These are phyloP conservation scores for Crucihimalaya himalaica DNA, from an alignment of 345 rosid species.

Conservation along the genomic window DNA sequence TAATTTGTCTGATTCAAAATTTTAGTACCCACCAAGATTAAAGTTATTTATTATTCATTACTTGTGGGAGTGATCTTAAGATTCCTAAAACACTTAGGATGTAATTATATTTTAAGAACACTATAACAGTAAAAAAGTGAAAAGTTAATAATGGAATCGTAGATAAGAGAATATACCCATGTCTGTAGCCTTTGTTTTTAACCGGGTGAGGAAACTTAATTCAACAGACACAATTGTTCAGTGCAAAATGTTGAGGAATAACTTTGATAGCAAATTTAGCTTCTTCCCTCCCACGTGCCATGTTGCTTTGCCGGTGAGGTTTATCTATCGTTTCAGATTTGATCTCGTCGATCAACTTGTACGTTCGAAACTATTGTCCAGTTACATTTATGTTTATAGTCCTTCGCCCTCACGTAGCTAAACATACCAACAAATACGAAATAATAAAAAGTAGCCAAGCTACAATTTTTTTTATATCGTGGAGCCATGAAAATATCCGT, in stretches of 20 bases:
- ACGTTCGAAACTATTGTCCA: background rate
- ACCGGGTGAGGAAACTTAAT: background rate
- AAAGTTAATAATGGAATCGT: background rate
- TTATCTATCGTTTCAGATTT: conserved; percentile 16
- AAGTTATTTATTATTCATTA: conserved; percentile 9
- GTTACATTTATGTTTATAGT: background rate
- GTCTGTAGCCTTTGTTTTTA: background rate
- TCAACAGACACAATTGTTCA: background rate
- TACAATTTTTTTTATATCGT: background rate
- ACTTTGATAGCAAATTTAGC: conserved; percentile 37
- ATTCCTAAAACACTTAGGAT: conserved; percentile 10
- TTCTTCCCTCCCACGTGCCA: conserved; percentile 35
- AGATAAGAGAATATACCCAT: background rate
- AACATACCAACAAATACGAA: background rate
- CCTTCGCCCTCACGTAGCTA: background rate
- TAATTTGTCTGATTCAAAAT: background rate
- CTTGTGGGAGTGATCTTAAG: conserved; percentile 20
- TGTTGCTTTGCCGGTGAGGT: conserved; percentile 32
- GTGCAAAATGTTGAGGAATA: conserved; percentile 27
- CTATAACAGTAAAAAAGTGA: background rate
- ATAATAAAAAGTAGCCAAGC: background rate
- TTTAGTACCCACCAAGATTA: background rate
- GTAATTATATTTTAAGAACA: background rate
- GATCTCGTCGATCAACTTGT: background rate
- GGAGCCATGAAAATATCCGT: background rate